These are phyloP conservation scores for Fusarium duplospermum DNA, from an alignment of 2,329 filamentous ascomycete species.

Conservation along the genomic window DNA sequence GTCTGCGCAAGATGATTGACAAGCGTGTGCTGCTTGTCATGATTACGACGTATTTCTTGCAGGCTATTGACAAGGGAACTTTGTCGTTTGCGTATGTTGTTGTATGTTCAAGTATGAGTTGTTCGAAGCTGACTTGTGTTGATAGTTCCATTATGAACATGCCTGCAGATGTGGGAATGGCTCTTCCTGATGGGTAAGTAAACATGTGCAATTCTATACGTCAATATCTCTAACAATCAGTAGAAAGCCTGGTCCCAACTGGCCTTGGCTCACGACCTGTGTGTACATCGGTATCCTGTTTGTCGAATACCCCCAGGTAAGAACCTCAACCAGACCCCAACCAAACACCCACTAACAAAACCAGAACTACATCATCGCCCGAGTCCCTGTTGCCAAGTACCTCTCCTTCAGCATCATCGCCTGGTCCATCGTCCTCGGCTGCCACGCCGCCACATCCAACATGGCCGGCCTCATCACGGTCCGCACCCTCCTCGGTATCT, in stretches of 20 bases:
- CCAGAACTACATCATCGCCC: constrained; percentile 68
- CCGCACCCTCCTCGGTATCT: constrained; percentile 75
- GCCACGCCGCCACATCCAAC: constrained; percentile 70
- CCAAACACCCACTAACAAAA: neutral
- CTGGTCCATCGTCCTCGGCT: constrained; percentile 68
- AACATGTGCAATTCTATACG: neutral
- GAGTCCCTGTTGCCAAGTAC: constrained; percentile 76
- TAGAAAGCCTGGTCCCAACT: constrained; percentile 54
- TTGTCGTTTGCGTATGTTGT: neutral
- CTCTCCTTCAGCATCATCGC: constrained; percentile 71
- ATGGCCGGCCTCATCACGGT: constrained; percentile 70
- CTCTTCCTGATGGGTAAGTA: constrained; percentile 48
- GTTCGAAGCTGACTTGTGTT: neutral
- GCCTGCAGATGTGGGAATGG: constrained; percentile 59
- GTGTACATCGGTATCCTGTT: constrained; percentile 78
- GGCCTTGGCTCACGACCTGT: constrained; percentile 77
- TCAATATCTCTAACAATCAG: neutral
- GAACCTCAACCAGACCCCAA: neutral
- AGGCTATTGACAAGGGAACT: constrained; percentile 58
- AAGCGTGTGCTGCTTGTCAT: constrained; percentile 75
- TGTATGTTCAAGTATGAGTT: too few species aligned
- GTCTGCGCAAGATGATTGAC: constrained; percentile 74
- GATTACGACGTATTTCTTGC: constrained; percentile 79
- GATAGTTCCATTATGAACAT: constrained; percentile 69
- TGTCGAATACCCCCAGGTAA: constrained; percentile 73